These are phyloP conservation scores for Phytopythium litorale DNA, from an alignment of 352 stramenopile species.

Conservation along the genomic window DNA sequence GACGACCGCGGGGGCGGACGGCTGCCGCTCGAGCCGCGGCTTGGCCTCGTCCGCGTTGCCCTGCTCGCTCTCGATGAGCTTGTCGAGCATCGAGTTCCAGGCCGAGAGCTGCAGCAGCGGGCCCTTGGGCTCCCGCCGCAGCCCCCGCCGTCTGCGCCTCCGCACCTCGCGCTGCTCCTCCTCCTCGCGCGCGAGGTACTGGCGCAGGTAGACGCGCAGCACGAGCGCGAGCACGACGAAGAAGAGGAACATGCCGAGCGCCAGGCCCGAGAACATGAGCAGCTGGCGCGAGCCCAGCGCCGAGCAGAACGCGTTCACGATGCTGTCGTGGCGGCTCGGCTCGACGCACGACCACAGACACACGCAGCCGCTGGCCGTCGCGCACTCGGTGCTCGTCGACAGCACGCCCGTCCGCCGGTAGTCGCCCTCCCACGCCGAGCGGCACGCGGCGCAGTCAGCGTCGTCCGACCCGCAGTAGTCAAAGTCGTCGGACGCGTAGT, in stretches of 20 bases:
- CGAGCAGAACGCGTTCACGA: slow-evolving; percentile 14
- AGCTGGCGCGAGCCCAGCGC: slow-evolving; percentile 14
- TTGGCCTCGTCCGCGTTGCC: not conserved
- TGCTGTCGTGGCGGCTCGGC: not conserved
- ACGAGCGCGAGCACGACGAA: slow-evolving; percentile 18
- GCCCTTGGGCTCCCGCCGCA: slow-evolving; percentile 8
- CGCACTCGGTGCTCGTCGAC: slow-evolving; percentile 6
- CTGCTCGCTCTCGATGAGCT: slow-evolving; percentile 22
- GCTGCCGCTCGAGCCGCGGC: not conserved
- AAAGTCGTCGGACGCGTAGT: slow-evolving; percentile 29
- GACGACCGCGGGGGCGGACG: not conserved
- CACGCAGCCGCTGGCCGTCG: slow-evolving; percentile 8
- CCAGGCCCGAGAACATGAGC: slow-evolving; percentile 19
- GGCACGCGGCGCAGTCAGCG: slow-evolving; percentile 26
- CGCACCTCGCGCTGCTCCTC: not conserved
- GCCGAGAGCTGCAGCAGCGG: slow-evolving; percentile 18
- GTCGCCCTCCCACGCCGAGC: slow-evolving; percentile 21
- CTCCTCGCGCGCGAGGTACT: not conserved
- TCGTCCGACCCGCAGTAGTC: slow-evolving; percentile 33
- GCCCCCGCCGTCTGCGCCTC: not conserved
- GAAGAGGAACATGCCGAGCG: slow-evolving; percentile 19
- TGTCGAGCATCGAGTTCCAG: slow-evolving; percentile 34
- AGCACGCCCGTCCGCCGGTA: slow-evolving; percentile 18
- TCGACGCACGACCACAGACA: slow-evolving; percentile 7
- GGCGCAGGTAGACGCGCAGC: slow-evolving; percentile 5